These are phyloP conservation scores for Teunomyces stri DNA, from an alignment of 805 yeast species.

Conservation along the genomic window DNA sequence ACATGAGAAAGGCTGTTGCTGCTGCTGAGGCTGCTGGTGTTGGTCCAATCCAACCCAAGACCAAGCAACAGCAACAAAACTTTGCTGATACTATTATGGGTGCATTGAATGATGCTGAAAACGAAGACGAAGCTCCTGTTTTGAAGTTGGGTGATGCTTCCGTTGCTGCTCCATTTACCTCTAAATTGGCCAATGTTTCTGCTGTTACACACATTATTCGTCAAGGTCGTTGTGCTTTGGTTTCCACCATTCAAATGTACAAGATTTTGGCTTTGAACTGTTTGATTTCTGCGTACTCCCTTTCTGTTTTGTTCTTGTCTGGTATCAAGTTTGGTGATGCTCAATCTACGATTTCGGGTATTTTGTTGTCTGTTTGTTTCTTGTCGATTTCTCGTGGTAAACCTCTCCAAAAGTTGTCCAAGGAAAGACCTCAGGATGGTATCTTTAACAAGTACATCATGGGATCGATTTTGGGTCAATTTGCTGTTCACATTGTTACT, in stretches of 20 bases:
- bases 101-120: conserved; percentile 50
- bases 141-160: conserved; percentile 97
- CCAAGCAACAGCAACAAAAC: conserved; percentile 15
- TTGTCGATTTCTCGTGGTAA: conserved; percentile 91
- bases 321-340: conserved; percentile 98
- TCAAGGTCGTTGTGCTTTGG: conserved; percentile 97
- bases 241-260: conserved; percentile 98
- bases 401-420: conserved; percentile 83
- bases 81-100: conserved; percentile 65
- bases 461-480: conserved; percentile 97
- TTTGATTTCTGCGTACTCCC: conserved; percentile 92
- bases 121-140: conserved; percentile 86
- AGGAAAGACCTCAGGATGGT: conserved; percentile 96
- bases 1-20: conserved; percentile 59
- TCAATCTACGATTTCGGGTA: conserved; percentile 95
- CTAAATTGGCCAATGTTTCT: conserved; percentile 86
- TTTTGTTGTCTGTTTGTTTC: conserved; percentile 90
- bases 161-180: conserved; percentile 98
- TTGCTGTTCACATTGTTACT: conserved; percentile 85
- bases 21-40: conserved; percentile 39
- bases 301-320: conserved; percentile 90
- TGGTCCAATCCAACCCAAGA: conserved; percentile 26
- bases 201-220: conserved; percentile 92
- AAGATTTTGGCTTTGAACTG: conserved; percentile 96
- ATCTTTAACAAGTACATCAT: conserved; percentile 92